A percentile compares a stretch with the other conserved stretches of the same genome.
Evolutionary conservation across 1,139 yeast species (phyloP).

Genomic region (Diutina pseudorugosa): DNA sequence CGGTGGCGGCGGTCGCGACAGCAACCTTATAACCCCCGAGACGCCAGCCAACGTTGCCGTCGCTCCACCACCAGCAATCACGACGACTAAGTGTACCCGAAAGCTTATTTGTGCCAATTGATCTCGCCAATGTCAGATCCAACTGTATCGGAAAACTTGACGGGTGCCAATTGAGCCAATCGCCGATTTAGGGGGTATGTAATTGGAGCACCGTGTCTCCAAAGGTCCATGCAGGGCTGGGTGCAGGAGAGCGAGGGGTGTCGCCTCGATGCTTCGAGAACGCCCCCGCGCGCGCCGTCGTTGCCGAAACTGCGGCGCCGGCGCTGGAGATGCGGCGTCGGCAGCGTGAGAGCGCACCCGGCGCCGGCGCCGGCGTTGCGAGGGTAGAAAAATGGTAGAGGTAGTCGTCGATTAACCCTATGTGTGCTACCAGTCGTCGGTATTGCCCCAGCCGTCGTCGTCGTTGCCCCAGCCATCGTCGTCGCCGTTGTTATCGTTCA

Average conservation of each 20-base stretch:
- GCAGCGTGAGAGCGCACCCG: neutral
- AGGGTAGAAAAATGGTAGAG: too few species aligned
- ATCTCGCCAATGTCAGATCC: too few species aligned
- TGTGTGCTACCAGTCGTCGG: constrained; percentile 10
- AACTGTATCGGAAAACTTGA: too few species aligned
- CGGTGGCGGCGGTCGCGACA: neutral
- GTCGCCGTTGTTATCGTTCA: constrained; percentile 10
- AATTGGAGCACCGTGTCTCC: too few species aligned
- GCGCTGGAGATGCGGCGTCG: neutral
- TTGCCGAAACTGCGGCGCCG: too few species aligned
- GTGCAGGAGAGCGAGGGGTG: too few species aligned
- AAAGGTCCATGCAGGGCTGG: too few species aligned
- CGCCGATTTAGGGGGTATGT: too few species aligned
- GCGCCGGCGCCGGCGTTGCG: neutral
- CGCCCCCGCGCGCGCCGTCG: neutral
- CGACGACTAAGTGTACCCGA: too few species aligned
- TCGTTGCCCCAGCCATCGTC: constrained; percentile 24
- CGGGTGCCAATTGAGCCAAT: too few species aligned
- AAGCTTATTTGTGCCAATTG: too few species aligned
- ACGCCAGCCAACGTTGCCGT: neutral
- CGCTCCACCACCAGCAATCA: neutral
- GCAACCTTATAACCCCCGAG: neutral
- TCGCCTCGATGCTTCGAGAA: neutral
- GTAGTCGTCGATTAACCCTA: too few species aligned
- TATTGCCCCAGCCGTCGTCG: constrained; percentile 23